A percentile compares a stretch with the other conserved stretches of the same genome.
These are phyloP conservation scores for Pelargonium cotyledonis DNA, from an alignment of 441 rosid species.

Conservation along the genomic window DNA sequence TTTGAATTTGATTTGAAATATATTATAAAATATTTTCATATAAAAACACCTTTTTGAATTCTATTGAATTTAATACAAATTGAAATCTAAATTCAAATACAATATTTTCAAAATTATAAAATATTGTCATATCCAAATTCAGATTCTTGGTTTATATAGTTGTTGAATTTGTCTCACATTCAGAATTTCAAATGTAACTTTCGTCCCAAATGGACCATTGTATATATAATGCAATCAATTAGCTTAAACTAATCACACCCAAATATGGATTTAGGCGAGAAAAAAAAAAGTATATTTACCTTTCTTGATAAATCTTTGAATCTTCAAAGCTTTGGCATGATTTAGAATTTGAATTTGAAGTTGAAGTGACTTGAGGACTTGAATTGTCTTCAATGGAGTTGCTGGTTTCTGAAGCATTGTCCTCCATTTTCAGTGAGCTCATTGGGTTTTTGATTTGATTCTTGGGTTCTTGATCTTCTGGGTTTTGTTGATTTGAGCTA, in stretches of 20 bases:
- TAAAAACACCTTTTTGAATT: too few relatives aligned
- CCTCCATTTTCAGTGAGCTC: conserved; percentile 14
- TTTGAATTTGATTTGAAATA: too few relatives aligned
- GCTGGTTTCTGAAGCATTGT: conserved; percentile 20
- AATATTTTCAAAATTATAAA: too few relatives aligned
- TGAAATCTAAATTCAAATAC: too few relatives aligned
- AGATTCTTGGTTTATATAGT: background rate
- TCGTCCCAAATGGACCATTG: too few relatives aligned
- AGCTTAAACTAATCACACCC: background rate
- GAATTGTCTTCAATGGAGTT: conserved; percentile 20
- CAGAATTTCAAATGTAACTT: too few relatives aligned
- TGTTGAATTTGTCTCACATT: background rate
- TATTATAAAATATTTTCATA: too few relatives aligned
- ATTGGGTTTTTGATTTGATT: too few relatives aligned
- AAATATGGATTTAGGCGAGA: background rate
- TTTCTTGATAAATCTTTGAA: conserved; percentile 19
- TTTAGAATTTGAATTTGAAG: conserved; percentile 12
- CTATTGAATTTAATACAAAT: too few relatives aligned
- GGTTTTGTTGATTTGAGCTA: conserved; percentile 24
- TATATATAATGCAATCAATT: background rate
- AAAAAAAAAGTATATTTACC: conserved; percentile 20
- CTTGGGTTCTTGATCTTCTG: conserved; percentile 14
- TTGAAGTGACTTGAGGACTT: conserved; percentile 1
- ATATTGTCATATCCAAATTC: too few relatives aligned
- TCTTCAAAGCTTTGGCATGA: conserved; percentile 18